Evolutionary conservation across 495 filamentous ascomycete species (phyloP).

Genomic region (Aspergillus sclerotioniger): DNA sequence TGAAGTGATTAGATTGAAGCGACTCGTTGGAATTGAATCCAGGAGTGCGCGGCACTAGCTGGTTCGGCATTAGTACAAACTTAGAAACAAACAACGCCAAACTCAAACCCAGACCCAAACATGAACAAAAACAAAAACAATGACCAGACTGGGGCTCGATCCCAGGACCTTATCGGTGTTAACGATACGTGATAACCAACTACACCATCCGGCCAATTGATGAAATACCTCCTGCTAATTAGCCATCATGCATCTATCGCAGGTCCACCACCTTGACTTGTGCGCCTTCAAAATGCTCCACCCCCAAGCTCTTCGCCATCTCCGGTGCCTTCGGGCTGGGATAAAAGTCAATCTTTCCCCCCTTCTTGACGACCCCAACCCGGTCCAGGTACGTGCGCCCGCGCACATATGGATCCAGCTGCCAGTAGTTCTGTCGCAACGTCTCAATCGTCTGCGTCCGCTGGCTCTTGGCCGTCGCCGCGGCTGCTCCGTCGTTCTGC

Average conservation of each 20-base stretch:
- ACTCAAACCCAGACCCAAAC: background rate
- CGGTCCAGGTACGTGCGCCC: slow-evolving; percentile 71
- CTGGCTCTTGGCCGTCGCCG: slow-evolving; percentile 49
- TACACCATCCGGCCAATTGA: background rate
- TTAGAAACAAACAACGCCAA: background rate
- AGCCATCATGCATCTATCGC: slow-evolving; percentile 3
- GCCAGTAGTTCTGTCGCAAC: slow-evolving; percentile 78
- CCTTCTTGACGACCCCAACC: slow-evolving; percentile 59
- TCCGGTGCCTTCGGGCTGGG: slow-evolving; percentile 30
- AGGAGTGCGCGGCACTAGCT: too few relatives aligned
- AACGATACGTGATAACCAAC: slow-evolving; percentile 3
- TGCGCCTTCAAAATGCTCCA: slow-evolving; percentile 30
- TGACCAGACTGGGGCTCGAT: slow-evolving; percentile 6
- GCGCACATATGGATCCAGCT: slow-evolving; percentile 70
- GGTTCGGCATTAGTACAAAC: too few relatives aligned
- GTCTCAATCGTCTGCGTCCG: slow-evolving; percentile 58
- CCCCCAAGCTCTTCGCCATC: slow-evolving; percentile 24
- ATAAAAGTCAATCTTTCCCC: slow-evolving; percentile 66
- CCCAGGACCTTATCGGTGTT: slow-evolving; percentile 8
- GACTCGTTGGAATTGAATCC: too few relatives aligned
- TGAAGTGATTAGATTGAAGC: too few relatives aligned
- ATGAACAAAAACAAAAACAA: slow-evolving; percentile 2
- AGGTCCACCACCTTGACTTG: slow-evolving; percentile 11
- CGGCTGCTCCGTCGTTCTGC: slow-evolving; percentile 34
- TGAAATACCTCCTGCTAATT: background rate